phyloP scores from a whole-genome alignment of 164 flowering plant genomes.

The Sextonia rubra region DNA sequence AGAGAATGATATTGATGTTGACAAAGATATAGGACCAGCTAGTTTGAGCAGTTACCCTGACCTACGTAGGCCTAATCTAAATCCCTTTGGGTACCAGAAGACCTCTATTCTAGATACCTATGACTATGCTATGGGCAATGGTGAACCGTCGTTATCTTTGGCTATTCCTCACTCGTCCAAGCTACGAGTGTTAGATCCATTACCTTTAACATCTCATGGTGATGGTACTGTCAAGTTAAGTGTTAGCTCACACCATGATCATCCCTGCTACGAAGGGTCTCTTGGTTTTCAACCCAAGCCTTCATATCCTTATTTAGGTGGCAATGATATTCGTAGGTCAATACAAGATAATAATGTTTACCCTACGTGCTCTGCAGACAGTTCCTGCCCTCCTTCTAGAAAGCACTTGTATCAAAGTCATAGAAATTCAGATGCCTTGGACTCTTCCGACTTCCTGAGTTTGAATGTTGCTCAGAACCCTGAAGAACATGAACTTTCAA shows the following conservation, averaged over 20 bases:
- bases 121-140: conserved; percentile 3
- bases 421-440: neutral
- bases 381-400: conserved; percentile 2
- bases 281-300: conserved; percentile 6
- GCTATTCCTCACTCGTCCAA: conserved; percentile 4
- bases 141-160: conserved; percentile 8
- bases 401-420: neutral
- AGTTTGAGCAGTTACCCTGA: conserved; percentile 3
- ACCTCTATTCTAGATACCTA: conserved; percentile 7
- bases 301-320: neutral
- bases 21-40: conserved; percentile 4
- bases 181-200: neutral
- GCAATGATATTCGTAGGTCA: too few species aligned
- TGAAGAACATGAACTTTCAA: neutral
- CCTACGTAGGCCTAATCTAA: conserved; percentile 8
- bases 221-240: conserved; percentile 13
- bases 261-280: conserved; percentile 5
- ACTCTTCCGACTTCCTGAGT: neutral
- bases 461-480: conserved; percentile 2
- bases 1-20: conserved; percentile 11
- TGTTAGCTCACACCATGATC: neutral
- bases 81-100: conserved; percentile 5
- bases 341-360: neutral
- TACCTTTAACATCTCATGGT: conserved; percentile 6
- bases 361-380: neutral